Evolutionary conservation across 2,329 filamentous ascomycete genomes (phyloP), one percentile per base, ranked within the genome.

Genomic region (Cytospora piceicola): DNA sequence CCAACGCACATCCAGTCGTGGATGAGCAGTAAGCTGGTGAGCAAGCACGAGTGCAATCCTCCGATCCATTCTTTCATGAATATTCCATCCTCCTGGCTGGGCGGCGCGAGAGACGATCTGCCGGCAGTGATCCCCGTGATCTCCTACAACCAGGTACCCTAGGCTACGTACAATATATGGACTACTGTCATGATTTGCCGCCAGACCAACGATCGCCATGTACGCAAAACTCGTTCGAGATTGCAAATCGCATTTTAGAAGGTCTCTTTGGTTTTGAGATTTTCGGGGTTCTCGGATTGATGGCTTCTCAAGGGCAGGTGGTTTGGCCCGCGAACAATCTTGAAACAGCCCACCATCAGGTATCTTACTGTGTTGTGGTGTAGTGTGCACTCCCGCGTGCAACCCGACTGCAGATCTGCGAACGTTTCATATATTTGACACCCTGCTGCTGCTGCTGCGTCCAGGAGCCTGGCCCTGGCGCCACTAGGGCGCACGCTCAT

Each of bases 201-300:
- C 49, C 60, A 63, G 52, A 42, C 49, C 53, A 22, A 63, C 39
- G 36, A 36, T 39, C 2, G 15, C 53, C 22, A 57, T 63, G 42
- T 57, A 63, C 51, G 29, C 61, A 63, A 63, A 51, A 63, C 61
- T 63, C 24, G n/a, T 22, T 63, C 61, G 61, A 57, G 61, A 63
- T 57, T 63, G 15, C 29, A 17, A 63, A 52, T 63, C 61, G 57
- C 61, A 17, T 4, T 6, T 20, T 22, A 57, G 27, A 20, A 49
- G 51, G 55, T 30, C 39, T 55, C 5, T 17, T 42, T 46, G 30
- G 39, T 34, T 39, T 51, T 63, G 39, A 39, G 29, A 52, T 39
- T 51, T 52, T 29, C 39, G 42, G 32, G 51, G 30, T 20, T n/a
- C 27, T 30, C 34, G 52, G 22, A 11, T n/a, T n/a, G n/a, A n/a